A percentile compares a stretch with the other conserved stretches of the same genome.
phyloP scores from a whole-genome alignment of 2,329 filamentous ascomycete species.

The Fusarium xylarioides region DNA sequence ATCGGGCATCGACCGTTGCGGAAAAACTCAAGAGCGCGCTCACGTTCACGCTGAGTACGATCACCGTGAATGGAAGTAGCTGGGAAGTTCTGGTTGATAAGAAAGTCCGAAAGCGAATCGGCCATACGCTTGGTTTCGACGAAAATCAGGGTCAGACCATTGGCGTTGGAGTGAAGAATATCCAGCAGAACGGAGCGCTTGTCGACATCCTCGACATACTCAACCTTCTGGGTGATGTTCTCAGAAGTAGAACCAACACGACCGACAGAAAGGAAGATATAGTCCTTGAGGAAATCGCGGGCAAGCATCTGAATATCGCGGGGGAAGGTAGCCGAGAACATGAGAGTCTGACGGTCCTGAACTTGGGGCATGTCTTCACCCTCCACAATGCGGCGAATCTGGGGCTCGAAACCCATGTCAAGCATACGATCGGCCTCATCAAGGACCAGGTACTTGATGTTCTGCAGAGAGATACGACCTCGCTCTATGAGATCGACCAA shows the following conservation, averaged over 20 bases:
- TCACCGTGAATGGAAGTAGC: constrained; percentile 99
- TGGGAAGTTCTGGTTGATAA: constrained; percentile 98
- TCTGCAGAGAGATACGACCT: constrained; percentile 94
- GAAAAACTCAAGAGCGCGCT: constrained; percentile 97
- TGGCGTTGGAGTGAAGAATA: constrained; percentile 93
- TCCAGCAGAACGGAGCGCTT: constrained; percentile 98
- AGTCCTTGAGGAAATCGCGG: constrained; percentile 98
- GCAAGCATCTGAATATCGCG: constrained; percentile 99
- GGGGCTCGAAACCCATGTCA: constrained; percentile 99
- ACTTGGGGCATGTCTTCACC: constrained; percentile 96
- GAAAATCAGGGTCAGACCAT: constrained; percentile 93
- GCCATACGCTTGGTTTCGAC: constrained; percentile 99
- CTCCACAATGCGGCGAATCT: constrained; percentile 98
- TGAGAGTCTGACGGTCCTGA: constrained; percentile 90
- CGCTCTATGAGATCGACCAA: constrained; percentile 98
- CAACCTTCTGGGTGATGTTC: constrained; percentile 99
- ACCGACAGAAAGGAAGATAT: constrained; percentile 97
- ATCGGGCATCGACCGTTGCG: constrained; percentile 95
- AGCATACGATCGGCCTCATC: constrained; percentile 99
- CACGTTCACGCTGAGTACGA: constrained; percentile 97
- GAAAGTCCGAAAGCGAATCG: constrained; percentile 95
- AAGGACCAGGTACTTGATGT: constrained; percentile 99
- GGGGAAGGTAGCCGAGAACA: constrained; percentile 99
- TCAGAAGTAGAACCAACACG: constrained; percentile 99
- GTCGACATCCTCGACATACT: constrained; percentile 96